Percentiles rank a stretch among this genome's conserved stretches.
phyloP scores from a whole-genome alignment of 495 filamentous ascomycete species.

The Amniculicola lignicola region DNA sequence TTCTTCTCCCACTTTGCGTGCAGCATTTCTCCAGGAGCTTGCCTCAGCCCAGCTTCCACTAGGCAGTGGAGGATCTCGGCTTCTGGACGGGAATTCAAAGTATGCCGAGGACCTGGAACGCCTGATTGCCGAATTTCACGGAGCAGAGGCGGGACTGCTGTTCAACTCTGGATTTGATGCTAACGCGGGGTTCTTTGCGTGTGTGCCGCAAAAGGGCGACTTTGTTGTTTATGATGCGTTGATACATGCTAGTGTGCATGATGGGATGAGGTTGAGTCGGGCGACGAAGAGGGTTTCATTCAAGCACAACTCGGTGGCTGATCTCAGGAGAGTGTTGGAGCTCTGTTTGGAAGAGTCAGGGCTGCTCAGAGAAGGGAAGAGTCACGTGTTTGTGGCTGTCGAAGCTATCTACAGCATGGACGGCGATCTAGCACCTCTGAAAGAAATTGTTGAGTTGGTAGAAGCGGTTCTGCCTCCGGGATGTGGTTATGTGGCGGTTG shows the following conservation, averaged over 20 bases:
- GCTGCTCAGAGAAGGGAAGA: constrained; percentile 39
- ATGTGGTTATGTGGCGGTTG: constrained; percentile 69
- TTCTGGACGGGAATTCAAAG: constrained; percentile 66
- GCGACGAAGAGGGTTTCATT: constrained; percentile 54
- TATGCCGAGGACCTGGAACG: constrained; percentile 63
- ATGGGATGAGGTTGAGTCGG: constrained; percentile 69
- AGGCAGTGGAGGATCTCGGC: constrained; percentile 58
- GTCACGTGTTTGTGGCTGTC: constrained; percentile 63
- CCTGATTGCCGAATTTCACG: constrained; percentile 63
- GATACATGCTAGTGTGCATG: constrained; percentile 74
- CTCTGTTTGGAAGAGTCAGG: constrained; percentile 39
- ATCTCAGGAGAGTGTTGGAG: constrained; percentile 46
- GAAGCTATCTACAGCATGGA: constrained; percentile 87
- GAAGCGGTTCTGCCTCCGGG: constrained; percentile 53
- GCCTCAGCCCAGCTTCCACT: constrained; percentile 36
- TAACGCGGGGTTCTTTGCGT: constrained; percentile 65
- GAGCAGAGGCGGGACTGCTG: constrained; percentile 61
- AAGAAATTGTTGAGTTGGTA: constrained; percentile 55
- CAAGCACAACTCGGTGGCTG: constrained; percentile 56
- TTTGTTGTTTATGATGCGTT: constrained; percentile 68
- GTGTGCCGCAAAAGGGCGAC: constrained; percentile 67
- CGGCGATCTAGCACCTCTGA: constrained; percentile 66
- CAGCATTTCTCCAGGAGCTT: constrained; percentile 47
- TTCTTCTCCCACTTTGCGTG: constrained; percentile 42
- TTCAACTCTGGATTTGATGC: constrained; percentile 80